Percentiles rank a stretch among this genome's conserved stretches.
Conservation (phyloP, 2,329 filamentous ascomycete genomes). For the Aspergillus thermomutatus region DNA sequence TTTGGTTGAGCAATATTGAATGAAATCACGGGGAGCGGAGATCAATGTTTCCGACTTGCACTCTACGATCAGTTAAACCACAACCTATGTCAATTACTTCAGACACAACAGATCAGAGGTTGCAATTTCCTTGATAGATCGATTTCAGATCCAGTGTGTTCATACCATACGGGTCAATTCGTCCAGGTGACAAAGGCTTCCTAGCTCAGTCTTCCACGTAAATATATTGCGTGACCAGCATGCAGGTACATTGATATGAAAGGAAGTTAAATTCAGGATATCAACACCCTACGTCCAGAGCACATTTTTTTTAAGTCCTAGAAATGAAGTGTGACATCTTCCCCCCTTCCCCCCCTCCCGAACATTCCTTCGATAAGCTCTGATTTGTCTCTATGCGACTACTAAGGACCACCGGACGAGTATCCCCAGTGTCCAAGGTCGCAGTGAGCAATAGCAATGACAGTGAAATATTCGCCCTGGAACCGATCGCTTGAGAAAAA, state of each 20-base stretch:
- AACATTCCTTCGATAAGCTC: background rate
- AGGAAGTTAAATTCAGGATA: background rate
- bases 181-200: background rate
- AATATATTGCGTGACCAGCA: background rate
- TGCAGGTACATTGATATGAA: background rate
- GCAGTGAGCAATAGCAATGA: background rate
- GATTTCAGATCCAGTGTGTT: background rate
- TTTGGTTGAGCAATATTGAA: constrained; percentile 3
- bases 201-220: background rate
- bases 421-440: background rate
- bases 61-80: background rate
- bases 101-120: background rate
- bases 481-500: too few relatives aligned
- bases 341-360: too few relatives aligned
- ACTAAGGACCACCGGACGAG: background rate
- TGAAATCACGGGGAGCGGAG: constrained; percentile 4
- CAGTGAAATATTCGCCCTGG: too few relatives aligned
- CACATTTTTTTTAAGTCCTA: background rate
- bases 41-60: background rate
- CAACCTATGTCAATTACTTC: background rate
- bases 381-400: background rate
- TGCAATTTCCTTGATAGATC: background rate
- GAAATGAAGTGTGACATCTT: background rate
- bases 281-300: background rate
- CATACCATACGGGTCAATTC: background rate